Conservation (phyloP, 176 grass and related monocot genomes). For the Microstegium vimineum region DNA sequence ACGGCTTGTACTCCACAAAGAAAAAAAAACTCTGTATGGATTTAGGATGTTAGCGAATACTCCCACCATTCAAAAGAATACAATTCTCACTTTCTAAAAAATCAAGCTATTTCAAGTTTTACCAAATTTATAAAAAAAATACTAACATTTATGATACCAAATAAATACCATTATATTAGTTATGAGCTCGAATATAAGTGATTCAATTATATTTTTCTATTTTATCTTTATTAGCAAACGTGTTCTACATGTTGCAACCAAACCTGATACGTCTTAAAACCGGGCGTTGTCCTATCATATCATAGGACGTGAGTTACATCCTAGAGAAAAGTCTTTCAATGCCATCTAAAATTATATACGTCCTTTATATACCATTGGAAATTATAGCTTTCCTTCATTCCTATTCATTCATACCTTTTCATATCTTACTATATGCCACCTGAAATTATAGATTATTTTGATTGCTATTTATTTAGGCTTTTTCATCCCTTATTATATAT, state of each 20-base stretch:
- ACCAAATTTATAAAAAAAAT: not conserved
- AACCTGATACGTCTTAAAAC: not conserved
- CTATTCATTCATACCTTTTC: not conserved
- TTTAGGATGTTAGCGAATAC: not conserved
- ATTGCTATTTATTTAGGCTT: not conserved
- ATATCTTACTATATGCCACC: not conserved
- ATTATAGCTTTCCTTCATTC: not conserved
- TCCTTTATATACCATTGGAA: not conserved
- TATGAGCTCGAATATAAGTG: too few relatives aligned
- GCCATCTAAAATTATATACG: not conserved
- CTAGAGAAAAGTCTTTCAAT: not conserved
- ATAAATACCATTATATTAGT: too few relatives aligned
- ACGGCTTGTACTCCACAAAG: too few relatives aligned
- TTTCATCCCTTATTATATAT: not conserved
- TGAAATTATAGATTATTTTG: not conserved
- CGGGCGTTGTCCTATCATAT: not conserved
- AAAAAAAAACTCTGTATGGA: not conserved
- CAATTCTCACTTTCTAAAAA: not conserved
- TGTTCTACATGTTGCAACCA: too few relatives aligned
- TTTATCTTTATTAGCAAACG: too few relatives aligned
- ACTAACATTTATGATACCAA: too few relatives aligned
- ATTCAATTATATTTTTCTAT: too few relatives aligned
- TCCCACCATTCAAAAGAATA: not conserved
- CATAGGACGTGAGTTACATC: not conserved
- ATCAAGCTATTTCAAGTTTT: not conserved